Evolutionary conservation across 495 filamentous ascomycete species (phyloP).

Genomic region (Symbiotaphrina buchneri): DNA sequence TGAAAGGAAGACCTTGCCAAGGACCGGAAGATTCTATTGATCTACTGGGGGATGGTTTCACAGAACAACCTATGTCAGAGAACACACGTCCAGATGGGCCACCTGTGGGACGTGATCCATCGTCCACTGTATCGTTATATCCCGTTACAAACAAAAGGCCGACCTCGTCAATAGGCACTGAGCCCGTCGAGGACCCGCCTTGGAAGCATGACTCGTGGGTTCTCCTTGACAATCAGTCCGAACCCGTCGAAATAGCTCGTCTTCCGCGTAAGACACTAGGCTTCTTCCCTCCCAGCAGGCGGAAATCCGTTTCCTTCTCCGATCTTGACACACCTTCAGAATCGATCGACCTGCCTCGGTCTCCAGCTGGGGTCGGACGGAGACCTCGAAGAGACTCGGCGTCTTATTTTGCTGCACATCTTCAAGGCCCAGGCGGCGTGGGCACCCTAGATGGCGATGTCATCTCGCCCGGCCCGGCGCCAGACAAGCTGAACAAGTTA

Average conservation of each 20-base stretch:
- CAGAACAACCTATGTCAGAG: too few relatives aligned
- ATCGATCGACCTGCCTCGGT: constrained; percentile 29
- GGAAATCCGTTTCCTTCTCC: constrained; percentile 44
- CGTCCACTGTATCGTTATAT: too few relatives aligned
- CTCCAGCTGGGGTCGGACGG: constrained; percentile 5
- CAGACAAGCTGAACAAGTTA: constrained; percentile 60
- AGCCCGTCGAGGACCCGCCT: constrained; percentile 25
- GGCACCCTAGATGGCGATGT: constrained; percentile 51
- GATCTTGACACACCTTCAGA: constrained; percentile 34
- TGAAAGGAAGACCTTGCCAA: constrained; percentile 40
- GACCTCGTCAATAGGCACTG: constrained; percentile 7
- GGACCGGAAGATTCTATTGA: constrained; percentile 2
- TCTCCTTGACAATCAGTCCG: constrained; percentile 39
- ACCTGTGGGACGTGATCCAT: too few relatives aligned
- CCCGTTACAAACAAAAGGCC: constrained; percentile 9
- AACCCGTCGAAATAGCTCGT: constrained; percentile 66
- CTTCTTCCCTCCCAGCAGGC: constrained; percentile 77
- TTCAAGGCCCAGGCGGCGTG: constrained; percentile 65
- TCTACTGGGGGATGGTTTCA: not conserved
- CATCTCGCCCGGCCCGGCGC: constrained; percentile 51
- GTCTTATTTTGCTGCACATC: constrained; percentile 12
- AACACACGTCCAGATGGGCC: too few relatives aligned
- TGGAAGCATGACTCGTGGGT: constrained; percentile 87
- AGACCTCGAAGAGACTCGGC: constrained; percentile 11
- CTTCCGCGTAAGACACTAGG: constrained; percentile 63